phyloP scores from a whole-genome alignment of 164 flowering plant species.

The Houttuynia cordata region DNA sequence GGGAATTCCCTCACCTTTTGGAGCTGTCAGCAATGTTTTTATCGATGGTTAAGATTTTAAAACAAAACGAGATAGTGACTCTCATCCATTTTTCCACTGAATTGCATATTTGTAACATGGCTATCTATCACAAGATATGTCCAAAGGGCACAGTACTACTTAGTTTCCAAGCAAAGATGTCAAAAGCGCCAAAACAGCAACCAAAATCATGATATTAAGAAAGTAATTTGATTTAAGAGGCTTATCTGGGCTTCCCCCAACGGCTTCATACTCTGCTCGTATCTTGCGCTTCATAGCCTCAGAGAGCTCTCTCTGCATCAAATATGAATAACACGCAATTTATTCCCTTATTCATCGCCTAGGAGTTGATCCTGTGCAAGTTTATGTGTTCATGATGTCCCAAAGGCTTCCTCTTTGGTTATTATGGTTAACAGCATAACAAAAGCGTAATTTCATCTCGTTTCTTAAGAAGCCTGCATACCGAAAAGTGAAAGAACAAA shows the following conservation, averaged over 20 bases:
- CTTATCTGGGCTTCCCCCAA: constrained; percentile 94
- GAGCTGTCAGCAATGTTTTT: neutral
- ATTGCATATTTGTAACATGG: neutral
- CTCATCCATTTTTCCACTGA: neutral
- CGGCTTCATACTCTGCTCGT: constrained; percentile 72
- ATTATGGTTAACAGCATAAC: constrained; percentile 36
- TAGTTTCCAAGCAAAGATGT: constrained; percentile 55
- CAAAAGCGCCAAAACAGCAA: constrained; percentile 73
- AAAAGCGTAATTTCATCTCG: constrained; percentile 27
- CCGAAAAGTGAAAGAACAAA: constrained; percentile 22
- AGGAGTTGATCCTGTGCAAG: constrained; percentile 31
- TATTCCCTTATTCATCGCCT: constrained; percentile 27
- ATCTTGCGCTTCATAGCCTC: constrained; percentile 88
- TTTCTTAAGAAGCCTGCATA: constrained; percentile 77
- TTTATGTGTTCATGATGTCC: constrained; percentile 31
- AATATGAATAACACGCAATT: constrained; percentile 43
- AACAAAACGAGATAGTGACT: neutral
- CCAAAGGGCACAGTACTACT: neutral
- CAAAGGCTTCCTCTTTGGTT: constrained; percentile 49
- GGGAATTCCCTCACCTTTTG: neutral
- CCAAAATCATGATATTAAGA: constrained; percentile 67
- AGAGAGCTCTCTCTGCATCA: constrained; percentile 92
- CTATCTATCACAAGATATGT: neutral
- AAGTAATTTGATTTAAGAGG: constrained; percentile 84
- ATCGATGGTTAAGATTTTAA: neutral